Conservation (phyloP, 163 green algal species). For the Dunaliella salina region DNA sequence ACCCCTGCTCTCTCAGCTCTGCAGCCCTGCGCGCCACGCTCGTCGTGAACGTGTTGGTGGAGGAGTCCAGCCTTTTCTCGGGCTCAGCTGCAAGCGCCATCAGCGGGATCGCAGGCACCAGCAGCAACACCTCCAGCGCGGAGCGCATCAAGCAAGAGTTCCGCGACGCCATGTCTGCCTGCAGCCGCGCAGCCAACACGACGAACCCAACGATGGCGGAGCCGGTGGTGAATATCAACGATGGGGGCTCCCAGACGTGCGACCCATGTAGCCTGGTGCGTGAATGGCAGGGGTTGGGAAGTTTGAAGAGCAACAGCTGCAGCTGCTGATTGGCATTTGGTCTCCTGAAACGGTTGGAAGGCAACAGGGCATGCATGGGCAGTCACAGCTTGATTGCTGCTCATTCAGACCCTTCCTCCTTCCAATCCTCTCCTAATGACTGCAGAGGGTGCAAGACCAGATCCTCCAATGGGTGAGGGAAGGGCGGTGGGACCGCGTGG, state of each 20-base stretch:
- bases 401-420: not conserved
- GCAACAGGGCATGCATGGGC: too few relatives aligned
- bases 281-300: not conserved
- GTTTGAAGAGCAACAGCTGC: too few relatives aligned
- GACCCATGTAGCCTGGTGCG: conserved; percentile 64
- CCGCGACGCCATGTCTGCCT: conserved; percentile 42
- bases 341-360: too few relatives aligned
- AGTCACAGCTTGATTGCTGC: too few relatives aligned
- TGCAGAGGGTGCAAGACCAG: conserved; percentile 49
- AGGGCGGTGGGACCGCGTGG: conserved; percentile 42
- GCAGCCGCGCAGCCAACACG: conserved; percentile 35
- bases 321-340: too few relatives aligned
- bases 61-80: conserved; percentile 42
- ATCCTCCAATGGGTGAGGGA: conserved; percentile 43
- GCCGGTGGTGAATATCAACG: conserved; percentile 54
- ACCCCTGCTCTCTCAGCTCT: conserved; percentile 45
- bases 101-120: not conserved
- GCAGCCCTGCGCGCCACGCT: conserved; percentile 56
- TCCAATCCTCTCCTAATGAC: not conserved
- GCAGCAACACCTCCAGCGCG: conserved; percentile 24
- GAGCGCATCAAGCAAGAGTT: conserved; percentile 53
- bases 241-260: conserved; percentile 44
- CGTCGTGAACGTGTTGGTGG: conserved; percentile 58
- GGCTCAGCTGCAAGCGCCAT: not conserved
- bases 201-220: conserved; percentile 38